A percentile compares a stretch with the other conserved stretches of the same genome.
phyloP scores from a whole-genome alignment of 345 rosid species.

The Heritiera fomes region DNA sequence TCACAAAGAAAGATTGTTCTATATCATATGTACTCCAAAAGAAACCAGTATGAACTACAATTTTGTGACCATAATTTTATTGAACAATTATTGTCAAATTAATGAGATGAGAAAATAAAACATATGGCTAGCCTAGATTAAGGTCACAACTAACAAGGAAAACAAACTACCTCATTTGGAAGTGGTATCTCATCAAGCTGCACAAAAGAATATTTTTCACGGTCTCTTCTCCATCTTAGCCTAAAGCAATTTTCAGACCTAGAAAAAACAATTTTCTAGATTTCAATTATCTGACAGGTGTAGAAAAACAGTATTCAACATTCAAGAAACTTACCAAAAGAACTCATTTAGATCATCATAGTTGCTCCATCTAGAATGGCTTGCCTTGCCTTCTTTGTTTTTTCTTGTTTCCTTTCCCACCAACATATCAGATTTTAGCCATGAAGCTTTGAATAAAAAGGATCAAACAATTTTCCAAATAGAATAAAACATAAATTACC shows the following conservation, averaged over 20 bases:
- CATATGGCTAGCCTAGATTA: neutral
- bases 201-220: slow-evolving; percentile 62
- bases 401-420: slow-evolving; percentile 69
- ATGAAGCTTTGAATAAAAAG: neutral
- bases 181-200: slow-evolving; percentile 45
- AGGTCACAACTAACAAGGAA: neutral
- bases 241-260: slow-evolving; percentile 79
- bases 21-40: neutral
- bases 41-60: neutral
- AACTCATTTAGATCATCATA: slow-evolving; percentile 97
- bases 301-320: neutral
- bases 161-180: slow-evolving; percentile 45
- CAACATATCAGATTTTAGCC: slow-evolving; percentile 24
- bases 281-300: neutral
- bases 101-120: neutral
- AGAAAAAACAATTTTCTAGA: slow-evolving; percentile 16
- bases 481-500: slow-evolving; percentile 45
- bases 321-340: slow-evolving; percentile 68
- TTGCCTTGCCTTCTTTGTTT: slow-evolving; percentile 80
- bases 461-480: neutral
- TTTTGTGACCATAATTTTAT: neutral
- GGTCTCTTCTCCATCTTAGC: slow-evolving; percentile 71
- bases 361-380: slow-evolving; percentile 97
- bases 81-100: neutral
- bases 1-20: neutral